phyloP scores from a whole-genome alignment of 164 flowering plant species.

The Buxus sempervirens region DNA sequence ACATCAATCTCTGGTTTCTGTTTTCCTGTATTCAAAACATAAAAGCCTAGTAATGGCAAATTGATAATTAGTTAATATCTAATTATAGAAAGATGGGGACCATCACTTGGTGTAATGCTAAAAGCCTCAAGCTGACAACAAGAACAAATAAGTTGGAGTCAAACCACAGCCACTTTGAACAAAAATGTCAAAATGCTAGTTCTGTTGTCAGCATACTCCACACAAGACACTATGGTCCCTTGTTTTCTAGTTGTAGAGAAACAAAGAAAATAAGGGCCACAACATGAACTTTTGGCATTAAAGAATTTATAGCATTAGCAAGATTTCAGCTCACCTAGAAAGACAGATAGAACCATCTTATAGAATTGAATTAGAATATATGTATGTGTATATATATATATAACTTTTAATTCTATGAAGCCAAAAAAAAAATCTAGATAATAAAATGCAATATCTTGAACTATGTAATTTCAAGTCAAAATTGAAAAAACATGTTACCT shows the following conservation, averaged over 20 bases:
- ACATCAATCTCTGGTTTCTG: conserved; percentile 29
- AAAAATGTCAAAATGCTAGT: no score
- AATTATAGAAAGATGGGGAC: no score
- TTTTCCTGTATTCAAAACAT: conserved; percentile 37
- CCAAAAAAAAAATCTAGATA: neutral
- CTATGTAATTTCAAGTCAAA: neutral
- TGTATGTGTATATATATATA: no score
- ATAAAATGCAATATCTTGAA: neutral
- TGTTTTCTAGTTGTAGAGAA: no score
- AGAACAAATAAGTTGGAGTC: no score
- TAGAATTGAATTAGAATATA: neutral
- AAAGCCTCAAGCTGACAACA: no score
- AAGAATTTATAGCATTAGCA: neutral
- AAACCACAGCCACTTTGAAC: no score
- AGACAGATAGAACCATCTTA: neutral
- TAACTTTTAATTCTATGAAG: neutral
- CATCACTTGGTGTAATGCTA: no score
- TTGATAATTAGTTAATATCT: neutral
- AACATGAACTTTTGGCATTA: neutral
- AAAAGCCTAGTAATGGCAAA: conserved; percentile 10
- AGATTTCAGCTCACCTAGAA: neutral
- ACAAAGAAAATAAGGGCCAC: neutral
- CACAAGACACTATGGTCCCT: no score
- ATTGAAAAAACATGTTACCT: conserved; percentile 36
- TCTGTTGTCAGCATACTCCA: no score